Conservation (phyloP, 139 green algal genomes). For the Picochlorum sp. region DNA sequence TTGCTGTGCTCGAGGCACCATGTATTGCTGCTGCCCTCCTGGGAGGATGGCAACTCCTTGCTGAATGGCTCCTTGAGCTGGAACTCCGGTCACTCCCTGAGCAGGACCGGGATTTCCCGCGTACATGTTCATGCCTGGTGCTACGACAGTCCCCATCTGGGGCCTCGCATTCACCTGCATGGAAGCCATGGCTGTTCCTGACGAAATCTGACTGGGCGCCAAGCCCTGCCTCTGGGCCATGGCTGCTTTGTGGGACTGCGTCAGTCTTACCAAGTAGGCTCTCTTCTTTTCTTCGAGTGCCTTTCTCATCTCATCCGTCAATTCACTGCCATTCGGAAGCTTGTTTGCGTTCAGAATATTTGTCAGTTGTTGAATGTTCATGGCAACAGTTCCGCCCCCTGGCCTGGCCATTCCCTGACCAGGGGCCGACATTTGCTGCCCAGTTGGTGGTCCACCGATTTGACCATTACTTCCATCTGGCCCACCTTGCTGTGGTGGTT, state of each 20-base stretch:
- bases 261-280: conserved; percentile 15
- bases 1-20: not conserved
- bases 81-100: not conserved
- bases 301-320: conserved; percentile 19
- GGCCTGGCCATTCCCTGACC: not conserved
- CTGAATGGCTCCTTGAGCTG: not conserved
- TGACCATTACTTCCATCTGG: not conserved
- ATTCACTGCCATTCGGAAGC: conserved; percentile 23
- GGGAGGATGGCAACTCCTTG: not conserved
- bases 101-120: not conserved
- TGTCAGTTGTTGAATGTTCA: conserved; percentile 29
- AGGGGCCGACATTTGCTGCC: not conserved
- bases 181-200: no score
- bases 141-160: not conserved
- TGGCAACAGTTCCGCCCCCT: not conserved
- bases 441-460: not conserved
- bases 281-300: conserved; percentile 20
- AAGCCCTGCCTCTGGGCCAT: conserved; percentile 5
- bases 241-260: conserved; percentile 3
- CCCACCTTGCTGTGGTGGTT: conserved; percentile 13
- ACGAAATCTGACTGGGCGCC: no score
- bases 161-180: conserved; percentile 6
- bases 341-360: conserved; percentile 24
- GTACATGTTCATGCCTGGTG: not conserved
- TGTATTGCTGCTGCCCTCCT: not conserved